phyloP scores from a whole-genome alignment of 78 protist species.

The Dictyostelium purpureum region DNA sequence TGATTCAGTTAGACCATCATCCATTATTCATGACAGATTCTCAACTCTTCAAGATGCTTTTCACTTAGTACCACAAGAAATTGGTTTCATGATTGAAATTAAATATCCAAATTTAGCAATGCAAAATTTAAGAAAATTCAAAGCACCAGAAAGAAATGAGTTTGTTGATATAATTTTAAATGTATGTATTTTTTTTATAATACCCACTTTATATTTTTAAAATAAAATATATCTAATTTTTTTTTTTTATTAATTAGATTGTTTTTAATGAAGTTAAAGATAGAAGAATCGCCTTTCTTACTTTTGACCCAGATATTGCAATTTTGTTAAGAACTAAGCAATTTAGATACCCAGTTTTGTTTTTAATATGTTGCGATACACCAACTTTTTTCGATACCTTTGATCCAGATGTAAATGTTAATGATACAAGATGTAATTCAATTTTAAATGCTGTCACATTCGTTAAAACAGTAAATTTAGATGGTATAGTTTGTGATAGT shows the following conservation, averaged over 20 bases:
- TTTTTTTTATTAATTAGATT: constrained; percentile 21
- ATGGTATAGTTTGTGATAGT: constrained; percentile 69
- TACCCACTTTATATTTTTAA: neutral
- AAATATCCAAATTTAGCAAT: constrained; percentile 74
- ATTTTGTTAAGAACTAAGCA: constrained; percentile 63
- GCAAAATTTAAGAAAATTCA: constrained; percentile 68
- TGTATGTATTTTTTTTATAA: neutral
- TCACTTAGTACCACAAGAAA: constrained; percentile 66
- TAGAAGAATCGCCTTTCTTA: constrained; percentile 61
- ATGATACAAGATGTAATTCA: constrained; percentile 46
- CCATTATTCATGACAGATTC: constrained; percentile 51
- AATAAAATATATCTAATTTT: neutral
- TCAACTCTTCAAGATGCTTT: constrained; percentile 63
- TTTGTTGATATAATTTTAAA: constrained; percentile 67
- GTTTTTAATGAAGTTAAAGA: constrained; percentile 66
- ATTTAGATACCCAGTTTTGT: constrained; percentile 70
- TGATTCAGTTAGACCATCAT: neutral
- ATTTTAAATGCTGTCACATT: constrained; percentile 49
- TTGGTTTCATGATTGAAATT: constrained; percentile 77
- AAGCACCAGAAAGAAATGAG: constrained; percentile 61
- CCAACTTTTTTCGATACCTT: constrained; percentile 39
- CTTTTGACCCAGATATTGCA: constrained; percentile 78
- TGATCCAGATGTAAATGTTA: constrained; percentile 67
- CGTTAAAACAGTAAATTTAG: constrained; percentile 64
- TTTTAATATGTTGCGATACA: constrained; percentile 65